A percentile compares a stretch with the other conserved stretches of the same genome.
Evolutionary conservation across 305 asterid species (phyloP).

Genomic region (Solanum hybrid): DNA sequence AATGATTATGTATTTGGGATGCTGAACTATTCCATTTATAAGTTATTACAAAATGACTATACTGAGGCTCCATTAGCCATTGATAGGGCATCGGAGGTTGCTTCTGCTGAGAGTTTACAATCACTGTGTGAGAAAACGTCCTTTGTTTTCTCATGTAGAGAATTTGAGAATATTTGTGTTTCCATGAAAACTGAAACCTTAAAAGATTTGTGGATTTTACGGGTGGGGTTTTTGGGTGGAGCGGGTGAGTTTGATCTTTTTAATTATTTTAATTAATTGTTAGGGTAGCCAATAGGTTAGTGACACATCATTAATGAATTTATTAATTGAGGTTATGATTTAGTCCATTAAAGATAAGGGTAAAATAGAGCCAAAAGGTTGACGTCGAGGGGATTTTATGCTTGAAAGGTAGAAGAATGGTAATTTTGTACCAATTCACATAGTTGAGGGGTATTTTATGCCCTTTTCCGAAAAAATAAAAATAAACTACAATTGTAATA

Average conservation of each 20-base stretch:
- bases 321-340: background rate
- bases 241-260: background rate
- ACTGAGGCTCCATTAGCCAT: no score
- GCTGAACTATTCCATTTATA: no score
- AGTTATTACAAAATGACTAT: no score
- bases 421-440: background rate
- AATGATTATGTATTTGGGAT: no score
- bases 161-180: no score
- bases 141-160: no score
- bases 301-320: background rate
- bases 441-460: background rate
- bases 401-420: background rate
- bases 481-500: background rate
- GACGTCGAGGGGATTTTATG: background rate
- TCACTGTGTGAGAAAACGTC: no score
- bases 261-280: no score
- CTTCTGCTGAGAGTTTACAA: no score
- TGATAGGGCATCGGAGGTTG: no score
- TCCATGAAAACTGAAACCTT: no score
- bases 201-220: background rate
- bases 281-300: background rate
- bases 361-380: background rate
- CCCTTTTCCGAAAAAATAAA: background rate
- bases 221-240: background rate
- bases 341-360: background rate